Evolutionary conservation across 345 rosid species (phyloP).

Genomic region (Sonneratia caseolaris): DNA sequence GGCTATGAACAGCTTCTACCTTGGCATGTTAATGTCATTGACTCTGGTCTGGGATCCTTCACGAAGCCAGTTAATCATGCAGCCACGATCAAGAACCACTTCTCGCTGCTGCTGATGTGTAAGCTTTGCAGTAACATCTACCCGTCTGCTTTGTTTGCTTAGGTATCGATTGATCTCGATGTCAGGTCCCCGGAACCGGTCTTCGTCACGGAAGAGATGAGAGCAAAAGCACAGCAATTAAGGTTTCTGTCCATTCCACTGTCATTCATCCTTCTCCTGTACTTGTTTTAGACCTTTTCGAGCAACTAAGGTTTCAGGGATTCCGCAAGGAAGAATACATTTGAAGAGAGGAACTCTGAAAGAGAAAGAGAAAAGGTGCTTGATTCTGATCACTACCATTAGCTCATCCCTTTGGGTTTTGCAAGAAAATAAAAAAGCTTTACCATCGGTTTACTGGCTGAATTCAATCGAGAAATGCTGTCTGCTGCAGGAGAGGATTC

Average conservation of each 20-base stretch:
- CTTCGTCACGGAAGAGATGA: conserved; percentile 30
- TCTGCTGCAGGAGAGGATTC: conserved; percentile 55
- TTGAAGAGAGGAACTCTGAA: conserved; percentile 40
- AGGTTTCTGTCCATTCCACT: conserved; percentile 26
- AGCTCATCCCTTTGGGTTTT: not conserved
- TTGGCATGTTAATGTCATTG: too few species aligned
- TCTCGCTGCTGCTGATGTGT: not conserved
- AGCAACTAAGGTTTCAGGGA: conserved; percentile 30
- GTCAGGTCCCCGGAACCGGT: conserved; percentile 46
- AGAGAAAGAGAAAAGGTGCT: conserved; percentile 56
- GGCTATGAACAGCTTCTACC: too few species aligned
- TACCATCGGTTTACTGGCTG: not conserved
- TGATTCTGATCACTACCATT: not conserved
- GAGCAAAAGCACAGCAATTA: conserved; percentile 41
- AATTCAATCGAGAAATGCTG: not conserved
- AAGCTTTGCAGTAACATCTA: too few species aligned
- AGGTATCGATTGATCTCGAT: conserved; percentile 61
- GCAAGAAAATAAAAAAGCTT: not conserved
- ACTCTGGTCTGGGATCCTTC: not conserved
- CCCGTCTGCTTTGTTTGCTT: conserved; percentile 1
- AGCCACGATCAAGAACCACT: not conserved
- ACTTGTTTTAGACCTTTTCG: not conserved
- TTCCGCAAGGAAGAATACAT: conserved; percentile 28
- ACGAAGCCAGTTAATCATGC: not conserved
- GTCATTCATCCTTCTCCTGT: not conserved